Percentiles rank a stretch among this genome's conserved stretches.
These are phyloP conservation scores for Penicillium egyptiacum DNA, from an alignment of 495 filamentous ascomycete species.

Conservation along the genomic window DNA sequence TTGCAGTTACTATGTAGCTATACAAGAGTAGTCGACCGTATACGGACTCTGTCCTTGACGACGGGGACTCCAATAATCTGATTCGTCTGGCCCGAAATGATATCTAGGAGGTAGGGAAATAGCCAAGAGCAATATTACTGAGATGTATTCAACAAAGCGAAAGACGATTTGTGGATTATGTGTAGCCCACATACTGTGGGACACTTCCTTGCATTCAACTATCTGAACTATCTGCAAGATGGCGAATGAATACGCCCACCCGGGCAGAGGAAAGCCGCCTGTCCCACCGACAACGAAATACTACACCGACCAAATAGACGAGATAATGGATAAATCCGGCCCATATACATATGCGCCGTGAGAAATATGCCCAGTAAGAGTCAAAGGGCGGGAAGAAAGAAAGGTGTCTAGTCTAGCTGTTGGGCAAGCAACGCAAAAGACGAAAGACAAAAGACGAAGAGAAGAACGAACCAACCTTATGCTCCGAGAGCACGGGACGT, in stretches of 20 bases:
- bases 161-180: not conserved
- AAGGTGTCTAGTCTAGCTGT: conserved; percentile 16
- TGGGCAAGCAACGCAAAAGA: conserved; percentile 29
- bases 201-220: conserved; percentile 20
- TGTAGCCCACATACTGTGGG: conserved; percentile 15
- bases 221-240: conserved; percentile 29
- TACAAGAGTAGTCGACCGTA: too few relatives aligned
- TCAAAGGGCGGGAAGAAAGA: conserved; percentile 8
- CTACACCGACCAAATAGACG: conserved; percentile 13
- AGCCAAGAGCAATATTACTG: not conserved
- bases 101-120: not conserved
- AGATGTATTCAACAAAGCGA: not conserved
- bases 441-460: conserved; percentile 31
- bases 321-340: conserved; percentile 21
- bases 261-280: conserved; percentile 24
- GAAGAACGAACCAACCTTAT: conserved; percentile 44
- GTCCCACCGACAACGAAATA: conserved; percentile 11
- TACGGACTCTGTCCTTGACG: too few relatives aligned
- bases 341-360: conserved; percentile 7
- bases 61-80: too few relatives aligned
- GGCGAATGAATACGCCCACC: conserved; percentile 32
- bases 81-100: too few relatives aligned
- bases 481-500: conserved; percentile 24
- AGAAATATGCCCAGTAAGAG: conserved; percentile 6
- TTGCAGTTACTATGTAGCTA: too few relatives aligned